Evolutionary conservation across 331 rosid genomes (phyloP).

Genomic region (Dryas integrifolia): DNA sequence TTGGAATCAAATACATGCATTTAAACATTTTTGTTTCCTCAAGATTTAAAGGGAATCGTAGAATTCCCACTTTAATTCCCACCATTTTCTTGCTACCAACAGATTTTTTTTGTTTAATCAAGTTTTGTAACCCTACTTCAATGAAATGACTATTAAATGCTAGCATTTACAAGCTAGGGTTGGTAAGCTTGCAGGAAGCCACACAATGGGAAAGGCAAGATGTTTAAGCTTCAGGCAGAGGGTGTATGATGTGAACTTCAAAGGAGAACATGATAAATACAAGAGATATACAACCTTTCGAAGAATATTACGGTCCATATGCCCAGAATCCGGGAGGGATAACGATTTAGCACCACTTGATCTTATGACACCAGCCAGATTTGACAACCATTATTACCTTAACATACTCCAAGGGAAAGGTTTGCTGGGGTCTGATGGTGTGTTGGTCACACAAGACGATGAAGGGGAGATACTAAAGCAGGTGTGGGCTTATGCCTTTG

Average conservation of each 20-base stretch:
- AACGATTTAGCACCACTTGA: slow-evolving; percentile 62
- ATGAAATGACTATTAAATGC: background rate
- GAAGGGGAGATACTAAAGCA: slow-evolving; percentile 45
- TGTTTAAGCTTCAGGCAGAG: slow-evolving; percentile 75
- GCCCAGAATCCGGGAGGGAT: slow-evolving; percentile 68
- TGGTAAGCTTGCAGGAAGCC: slow-evolving; percentile 54
- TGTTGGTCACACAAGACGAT: slow-evolving; percentile 53
- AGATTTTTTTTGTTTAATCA: too few relatives aligned
- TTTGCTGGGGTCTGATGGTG: slow-evolving; percentile 70
- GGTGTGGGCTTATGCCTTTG: slow-evolving; percentile 71
- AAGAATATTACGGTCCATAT: slow-evolving; percentile 58
- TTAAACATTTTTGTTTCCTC: too few relatives aligned
- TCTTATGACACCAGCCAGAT: slow-evolving; percentile 58
- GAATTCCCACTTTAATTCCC: too few relatives aligned
- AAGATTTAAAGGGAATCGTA: too few relatives aligned
- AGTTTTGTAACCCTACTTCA: background rate
- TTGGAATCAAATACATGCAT: too few relatives aligned
- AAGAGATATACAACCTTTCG: slow-evolving; percentile 54
- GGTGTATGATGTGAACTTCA: slow-evolving; percentile 42
- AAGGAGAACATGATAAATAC: slow-evolving; percentile 43
- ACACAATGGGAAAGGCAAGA: slow-evolving; percentile 85
- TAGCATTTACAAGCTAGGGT: background rate
- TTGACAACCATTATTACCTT: slow-evolving; percentile 70
- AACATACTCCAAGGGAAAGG: slow-evolving; percentile 77
- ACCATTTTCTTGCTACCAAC: too few relatives aligned